These are phyloP conservation scores for Parathielavia hyrcaniae DNA, from an alignment of 495 filamentous ascomycete species.

Conservation along the genomic window DNA sequence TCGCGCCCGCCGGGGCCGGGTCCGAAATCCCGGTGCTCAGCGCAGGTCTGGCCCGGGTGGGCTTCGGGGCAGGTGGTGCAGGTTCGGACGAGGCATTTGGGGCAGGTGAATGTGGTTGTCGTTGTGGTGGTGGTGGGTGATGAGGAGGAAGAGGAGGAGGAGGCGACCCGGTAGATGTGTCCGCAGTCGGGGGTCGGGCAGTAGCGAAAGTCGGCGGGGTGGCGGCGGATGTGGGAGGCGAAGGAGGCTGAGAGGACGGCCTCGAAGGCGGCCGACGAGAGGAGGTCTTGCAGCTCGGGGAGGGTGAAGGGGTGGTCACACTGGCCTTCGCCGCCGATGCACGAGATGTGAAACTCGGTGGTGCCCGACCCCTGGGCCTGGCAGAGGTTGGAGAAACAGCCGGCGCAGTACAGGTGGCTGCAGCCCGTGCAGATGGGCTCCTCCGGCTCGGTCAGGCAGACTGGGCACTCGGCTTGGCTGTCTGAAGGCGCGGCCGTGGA, in stretches of 20 bases:
- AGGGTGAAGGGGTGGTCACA: slow-evolving; percentile 31
- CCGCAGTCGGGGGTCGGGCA: slow-evolving; percentile 41
- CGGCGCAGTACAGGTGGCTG: slow-evolving; percentile 41
- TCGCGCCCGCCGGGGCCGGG: slow-evolving; percentile 29
- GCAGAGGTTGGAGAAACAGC: slow-evolving; percentile 40
- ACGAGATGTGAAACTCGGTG: slow-evolving; percentile 26
- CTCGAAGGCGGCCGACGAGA: slow-evolving; percentile 37
- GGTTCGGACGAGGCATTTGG: slow-evolving; percentile 31
- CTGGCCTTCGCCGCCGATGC: slow-evolving; percentile 24
- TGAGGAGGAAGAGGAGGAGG: too few relatives aligned
- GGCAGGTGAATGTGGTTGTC: slow-evolving; percentile 33
- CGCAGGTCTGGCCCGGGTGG: slow-evolving; percentile 38
- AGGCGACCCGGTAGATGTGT: slow-evolving; percentile 35
- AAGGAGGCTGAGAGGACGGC: slow-evolving; percentile 37
- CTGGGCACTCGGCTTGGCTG: slow-evolving; percentile 26
- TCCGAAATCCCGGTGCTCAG: slow-evolving; percentile 26
- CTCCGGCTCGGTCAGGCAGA: slow-evolving; percentile 40
- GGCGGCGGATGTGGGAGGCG: slow-evolving; percentile 32
- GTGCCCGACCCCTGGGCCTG: slow-evolving; percentile 20
- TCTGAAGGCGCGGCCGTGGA: background rate
- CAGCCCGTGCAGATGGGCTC: slow-evolving; percentile 37
- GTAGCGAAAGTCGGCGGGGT: slow-evolving; percentile 31
- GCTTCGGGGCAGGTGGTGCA: slow-evolving; percentile 38
- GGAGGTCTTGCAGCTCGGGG: slow-evolving; percentile 32
- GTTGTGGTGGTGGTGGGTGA: too few relatives aligned